A percentile compares a stretch with the other conserved stretches of the same genome.
These are phyloP conservation scores for Diaporthe eres DNA, from an alignment of 2,329 filamentous ascomycete genomes.

Conservation along the genomic window DNA sequence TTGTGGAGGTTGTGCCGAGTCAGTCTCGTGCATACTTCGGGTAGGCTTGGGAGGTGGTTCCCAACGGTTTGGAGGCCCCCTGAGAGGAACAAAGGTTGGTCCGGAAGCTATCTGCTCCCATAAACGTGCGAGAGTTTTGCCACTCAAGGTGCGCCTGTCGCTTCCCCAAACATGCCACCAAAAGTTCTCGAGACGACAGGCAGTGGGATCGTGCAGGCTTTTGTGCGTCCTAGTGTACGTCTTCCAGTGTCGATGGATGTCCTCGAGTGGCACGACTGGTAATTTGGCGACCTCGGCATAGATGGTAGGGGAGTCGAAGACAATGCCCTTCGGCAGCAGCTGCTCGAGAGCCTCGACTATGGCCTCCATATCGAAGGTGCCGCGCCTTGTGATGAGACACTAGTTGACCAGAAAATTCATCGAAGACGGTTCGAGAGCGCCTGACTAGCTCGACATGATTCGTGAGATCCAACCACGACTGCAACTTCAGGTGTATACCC, in stretches of 20 bases:
- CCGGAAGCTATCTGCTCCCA: conserved; percentile 72
- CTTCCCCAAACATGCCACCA: conserved; percentile 78
- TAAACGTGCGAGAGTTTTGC: conserved; percentile 66
- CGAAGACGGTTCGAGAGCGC: conserved; percentile 19
- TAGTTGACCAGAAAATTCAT: conserved; percentile 28
- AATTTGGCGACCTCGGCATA: conserved; percentile 69
- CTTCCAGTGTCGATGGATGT: conserved; percentile 70
- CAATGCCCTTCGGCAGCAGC: conserved; percentile 70
- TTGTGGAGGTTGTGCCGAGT: conserved; percentile 38
- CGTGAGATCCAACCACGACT: conserved; percentile 18
- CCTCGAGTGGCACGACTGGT: conserved; percentile 63
- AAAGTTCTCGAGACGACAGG: conserved; percentile 73
- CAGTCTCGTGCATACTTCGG: conserved; percentile 41
- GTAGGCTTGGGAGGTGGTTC: conserved; percentile 59
- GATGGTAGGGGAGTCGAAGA: conserved; percentile 66
- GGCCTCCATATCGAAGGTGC: conserved; percentile 36
- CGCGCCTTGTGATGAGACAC: conserved; percentile 10
- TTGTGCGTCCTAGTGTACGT: conserved; percentile 74
- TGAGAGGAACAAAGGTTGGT: conserved; percentile 69
- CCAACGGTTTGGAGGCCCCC: conserved; percentile 67
- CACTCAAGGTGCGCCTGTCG: conserved; percentile 66
- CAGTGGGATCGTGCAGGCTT: conserved; percentile 72
- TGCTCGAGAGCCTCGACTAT: conserved; percentile 51
- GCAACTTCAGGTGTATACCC: neutral
- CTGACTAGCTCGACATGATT: conserved; percentile 36